A percentile compares a stretch with the other conserved stretches of the same genome.
Conservation (phyloP, 768 basidiomycete species). For the Boletellus sp. region DNA sequence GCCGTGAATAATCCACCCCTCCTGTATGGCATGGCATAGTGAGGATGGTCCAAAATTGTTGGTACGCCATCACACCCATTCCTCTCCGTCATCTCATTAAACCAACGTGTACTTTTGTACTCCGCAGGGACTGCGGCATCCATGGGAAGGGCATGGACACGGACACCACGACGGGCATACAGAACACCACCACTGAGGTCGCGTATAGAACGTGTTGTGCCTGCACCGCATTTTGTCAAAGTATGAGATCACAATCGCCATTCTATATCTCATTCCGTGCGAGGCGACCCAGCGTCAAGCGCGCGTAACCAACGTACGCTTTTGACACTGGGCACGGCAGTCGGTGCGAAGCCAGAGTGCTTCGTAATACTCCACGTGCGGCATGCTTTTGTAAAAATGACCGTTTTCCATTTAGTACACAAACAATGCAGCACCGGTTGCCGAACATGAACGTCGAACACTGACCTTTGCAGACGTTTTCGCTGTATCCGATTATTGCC, state of each 20-base stretch:
- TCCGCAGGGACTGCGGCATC: conserved; percentile 53
- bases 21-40: conserved; percentile 33
- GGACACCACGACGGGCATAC: conserved; percentile 36
- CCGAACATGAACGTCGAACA: neutral
- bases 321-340: neutral
- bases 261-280: neutral
- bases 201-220: conserved; percentile 11
- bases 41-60: conserved; percentile 75
- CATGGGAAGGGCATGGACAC: conserved; percentile 62
- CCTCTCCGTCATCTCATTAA: neutral
- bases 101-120: neutral
- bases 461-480: neutral
- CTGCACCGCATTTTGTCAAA: neutral
- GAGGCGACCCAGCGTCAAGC: neutral
- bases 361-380: neutral
- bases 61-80: conserved; percentile 35
- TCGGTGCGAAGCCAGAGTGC: neutral
- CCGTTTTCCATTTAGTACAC: neutral
- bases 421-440: neutral
- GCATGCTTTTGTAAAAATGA: neutral
- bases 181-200: conserved; percentile 40
- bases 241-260: conserved; percentile 6
- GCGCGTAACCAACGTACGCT: neutral
- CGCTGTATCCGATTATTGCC: neutral
- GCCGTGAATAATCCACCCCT: neutral